Evolutionary conservation across 2,329 filamentous ascomycete genomes (phyloP).

Genomic region (Microdochium paspali): DNA sequence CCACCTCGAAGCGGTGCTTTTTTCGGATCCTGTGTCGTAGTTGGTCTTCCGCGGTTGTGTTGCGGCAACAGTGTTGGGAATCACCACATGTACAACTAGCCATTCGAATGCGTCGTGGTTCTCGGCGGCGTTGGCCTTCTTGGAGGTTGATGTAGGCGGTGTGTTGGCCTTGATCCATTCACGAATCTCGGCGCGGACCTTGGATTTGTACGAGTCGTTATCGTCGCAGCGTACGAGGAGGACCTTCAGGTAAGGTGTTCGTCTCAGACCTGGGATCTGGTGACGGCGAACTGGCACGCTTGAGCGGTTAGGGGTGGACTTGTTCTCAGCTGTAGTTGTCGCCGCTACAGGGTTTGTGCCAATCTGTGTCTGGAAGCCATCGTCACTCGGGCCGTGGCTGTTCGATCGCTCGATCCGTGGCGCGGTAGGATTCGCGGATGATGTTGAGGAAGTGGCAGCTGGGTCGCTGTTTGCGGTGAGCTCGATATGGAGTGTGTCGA

Average conservation of each 20-base stretch:
- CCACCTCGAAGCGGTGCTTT: constrained; percentile 60
- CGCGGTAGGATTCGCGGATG: constrained; percentile 13
- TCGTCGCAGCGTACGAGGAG: constrained; percentile 89
- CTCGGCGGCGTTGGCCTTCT: constrained; percentile 61
- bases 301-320: constrained; percentile 21
- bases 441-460: constrained; percentile 15
- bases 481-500: constrained; percentile 85
- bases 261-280: constrained; percentile 87
- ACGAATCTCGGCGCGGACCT: constrained; percentile 66
- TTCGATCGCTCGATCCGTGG: neutral
- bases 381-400: constrained; percentile 26
- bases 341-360: constrained; percentile 25
- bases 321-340: constrained; percentile 23
- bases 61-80: constrained; percentile 75
- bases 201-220: constrained; percentile 83
- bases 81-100: constrained; percentile 85
- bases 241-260: constrained; percentile 89
- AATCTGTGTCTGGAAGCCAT: constrained; percentile 52
- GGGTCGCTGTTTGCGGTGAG: constrained; percentile 47
- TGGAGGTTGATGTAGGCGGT: constrained; percentile 44
- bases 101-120: constrained; percentile 96
- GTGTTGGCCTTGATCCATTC: constrained; percentile 86
- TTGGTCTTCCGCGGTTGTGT: constrained; percentile 59
- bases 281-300: constrained; percentile 57
- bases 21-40: constrained; percentile 50